phyloP scores from a whole-genome alignment of 75 land plant species.

The Sequoiadendron giganteum region DNA sequence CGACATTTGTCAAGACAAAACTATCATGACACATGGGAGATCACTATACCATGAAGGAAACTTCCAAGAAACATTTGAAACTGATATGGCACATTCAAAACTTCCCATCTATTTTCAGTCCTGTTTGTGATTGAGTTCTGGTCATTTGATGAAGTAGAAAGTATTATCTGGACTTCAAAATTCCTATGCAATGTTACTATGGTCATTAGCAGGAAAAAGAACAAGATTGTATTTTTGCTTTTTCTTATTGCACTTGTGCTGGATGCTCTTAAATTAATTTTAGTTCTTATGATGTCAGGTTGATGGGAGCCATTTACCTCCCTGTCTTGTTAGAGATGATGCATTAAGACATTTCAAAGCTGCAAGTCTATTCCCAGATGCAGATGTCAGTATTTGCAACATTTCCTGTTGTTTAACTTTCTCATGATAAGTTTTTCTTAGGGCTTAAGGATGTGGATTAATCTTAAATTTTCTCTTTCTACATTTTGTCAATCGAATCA shows the following conservation, averaged over 20 bases:
- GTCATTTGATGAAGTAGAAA: no score
- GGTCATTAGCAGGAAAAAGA: background rate
- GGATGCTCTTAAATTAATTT: background rate
- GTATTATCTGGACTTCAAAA: background rate
- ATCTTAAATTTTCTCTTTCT: background rate
- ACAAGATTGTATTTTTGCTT: background rate
- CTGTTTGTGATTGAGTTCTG: no score
- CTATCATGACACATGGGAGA: no score
- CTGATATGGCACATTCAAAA: no score
- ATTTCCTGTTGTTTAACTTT: background rate
- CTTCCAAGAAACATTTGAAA: no score
- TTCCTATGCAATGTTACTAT: background rate
- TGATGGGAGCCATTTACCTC: conserved; percentile 7
- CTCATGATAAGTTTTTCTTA: background rate
- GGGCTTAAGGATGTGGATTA: background rate
- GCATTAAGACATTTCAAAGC: background rate
- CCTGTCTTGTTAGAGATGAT: background rate
- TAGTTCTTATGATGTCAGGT: background rate
- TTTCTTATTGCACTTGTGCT: background rate
- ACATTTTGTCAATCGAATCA: background rate
- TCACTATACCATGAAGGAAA: no score
- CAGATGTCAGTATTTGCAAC: background rate
- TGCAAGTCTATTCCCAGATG: background rate
- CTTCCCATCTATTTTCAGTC: no score
- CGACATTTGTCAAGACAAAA: no score